Conservation (phyloP, 805 yeast genomes). For the Saccharomycopsis malanga region DNA sequence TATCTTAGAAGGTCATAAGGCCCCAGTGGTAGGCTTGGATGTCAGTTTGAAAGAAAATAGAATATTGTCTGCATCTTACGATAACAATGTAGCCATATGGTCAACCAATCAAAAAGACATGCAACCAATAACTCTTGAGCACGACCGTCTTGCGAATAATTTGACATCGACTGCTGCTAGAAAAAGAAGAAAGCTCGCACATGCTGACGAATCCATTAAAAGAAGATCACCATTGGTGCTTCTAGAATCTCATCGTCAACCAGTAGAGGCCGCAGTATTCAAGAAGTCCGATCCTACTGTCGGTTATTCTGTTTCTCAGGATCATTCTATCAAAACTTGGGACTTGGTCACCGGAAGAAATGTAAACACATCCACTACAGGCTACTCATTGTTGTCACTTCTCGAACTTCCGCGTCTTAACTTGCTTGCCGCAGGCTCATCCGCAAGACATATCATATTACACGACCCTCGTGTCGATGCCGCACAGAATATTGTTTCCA, state of each 20-base stretch:
- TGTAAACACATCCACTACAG: conserved; percentile 82
- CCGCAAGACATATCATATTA: conserved; percentile 93
- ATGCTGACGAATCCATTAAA: conserved; percentile 66
- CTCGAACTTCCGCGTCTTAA: conserved; percentile 59
- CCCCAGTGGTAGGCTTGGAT: conserved; percentile 73
- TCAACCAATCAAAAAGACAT: conserved; percentile 80
- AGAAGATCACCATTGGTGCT: conserved; percentile 77
- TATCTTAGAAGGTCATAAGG: conserved; percentile 82
- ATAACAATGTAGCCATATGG: conserved; percentile 79
- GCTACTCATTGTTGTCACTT: conserved; percentile 74
- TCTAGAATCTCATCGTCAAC: conserved; percentile 65
- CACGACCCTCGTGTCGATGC: conserved; percentile 79
- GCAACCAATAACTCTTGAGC: conserved; percentile 46
- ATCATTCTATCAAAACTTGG: conserved; percentile 94
- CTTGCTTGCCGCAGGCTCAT: conserved; percentile 85
- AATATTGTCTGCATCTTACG: conserved; percentile 81
- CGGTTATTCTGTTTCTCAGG: conserved; percentile 91
- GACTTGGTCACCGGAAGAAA: conserved; percentile 81
- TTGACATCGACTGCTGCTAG: conserved; percentile 71
- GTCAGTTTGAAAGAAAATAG: conserved; percentile 47
- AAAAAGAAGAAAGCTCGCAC: conserved; percentile 78
- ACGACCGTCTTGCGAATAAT: conserved; percentile 38
- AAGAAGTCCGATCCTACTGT: conserved; percentile 70
- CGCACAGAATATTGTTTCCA: conserved; percentile 51
- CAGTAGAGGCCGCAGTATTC: conserved; percentile 80